Base-by-base conservation (phyloP, 2,329 filamentous ascomycete species). In the Alternaria sp. region DNA sequence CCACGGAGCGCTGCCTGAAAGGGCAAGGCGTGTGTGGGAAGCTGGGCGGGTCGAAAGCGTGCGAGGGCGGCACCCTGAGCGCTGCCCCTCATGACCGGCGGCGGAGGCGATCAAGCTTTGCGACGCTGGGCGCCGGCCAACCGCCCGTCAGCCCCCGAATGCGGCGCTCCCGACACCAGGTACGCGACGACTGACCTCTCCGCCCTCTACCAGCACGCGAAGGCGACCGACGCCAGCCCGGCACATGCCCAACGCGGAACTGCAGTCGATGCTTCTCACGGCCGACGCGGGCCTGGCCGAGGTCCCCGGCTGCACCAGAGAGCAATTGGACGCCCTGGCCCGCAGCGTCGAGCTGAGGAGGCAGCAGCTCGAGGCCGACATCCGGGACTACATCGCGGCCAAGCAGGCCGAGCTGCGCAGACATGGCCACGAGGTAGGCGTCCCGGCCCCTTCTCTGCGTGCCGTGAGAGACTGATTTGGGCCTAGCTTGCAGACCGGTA, bases 331-430 rank as follows among this genome's bases (percentile, higher is more conserved):
- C 59, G 56, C 52, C 62, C 67, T 78, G 62, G 70, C 75, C 58
- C 68, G 67, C 68, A 77, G 67, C 65, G 70, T 80, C 61, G 77
- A 80, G 70, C 66, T 66, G 49, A 74, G 77, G 55, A 72, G 77
- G 64, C 73, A 74, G 70, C 72, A 75, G 67, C 77, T 80, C 62
- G 75, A 80, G 70, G 59, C 61, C 47, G 77, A 79, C 68, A 79
- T 80, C 66, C 47, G 70, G 55, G 67, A 67, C 50, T 80, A 79
- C 63, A 78, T 79, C 59, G 59, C 52, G 58, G 63, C 59, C 63
- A 78, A 78, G 69, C 77, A 79, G 69, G 66, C 66, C 49, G 74
- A 79, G 40, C 68, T 80, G 67, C 68, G 70, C 58, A 52, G 57
- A 30, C 73, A 77, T 72, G 74, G 74, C 65, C 69, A 69, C 44